Evolutionary conservation across 2,329 filamentous ascomycete genomes (phyloP), one percentile per base, ranked within the genome.

Genomic region (Aureobasidium pullulans): DNA sequence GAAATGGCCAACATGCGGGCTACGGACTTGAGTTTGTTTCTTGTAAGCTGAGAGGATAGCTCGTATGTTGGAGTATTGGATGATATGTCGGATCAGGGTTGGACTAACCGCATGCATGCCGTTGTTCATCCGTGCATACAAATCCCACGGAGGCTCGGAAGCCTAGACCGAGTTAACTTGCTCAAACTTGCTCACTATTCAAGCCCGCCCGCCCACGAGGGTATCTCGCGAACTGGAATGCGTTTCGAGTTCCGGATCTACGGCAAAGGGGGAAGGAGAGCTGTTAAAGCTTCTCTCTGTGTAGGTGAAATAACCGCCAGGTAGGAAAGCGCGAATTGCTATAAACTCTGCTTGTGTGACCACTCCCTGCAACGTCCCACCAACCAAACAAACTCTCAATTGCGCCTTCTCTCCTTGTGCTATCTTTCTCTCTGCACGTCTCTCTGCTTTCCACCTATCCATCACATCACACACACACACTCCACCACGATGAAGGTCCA

Each of bases 401-500:
- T 36, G 23, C 37, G 16, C 49, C 46, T 44, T 37, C 42, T 46
- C 31, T 19, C 3, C 31, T 29, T 44, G 39, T 44, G 37, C 19
- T 15, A 32, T n/a, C 43, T 34, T 23, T n/a, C 5, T 39, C 23
- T 42, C 36, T 36, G n/a, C 23, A 23, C 31, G 5, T 32, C 32
- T 19, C 23, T 16, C 32, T 8, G 10, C 16, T 34, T n/a, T 19
- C 34, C n/a, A 8, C 16, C 28, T 28, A 32, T 43, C 39, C 37
- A 32, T 43, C 39, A 11, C 31, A 36, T 37, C 16, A 47, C 46
- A 40, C 10, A 40, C 10, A 29, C 37, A 15, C 15, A 42, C 15
- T 31, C 13, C 6, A 2, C n/a, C 42, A 1, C 2, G 6, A 74
- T 74, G 72, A 64, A 69, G 56, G 65, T 63, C 65, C 66, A 64